Evolutionary conservation across 2,329 filamentous ascomycete genomes (phyloP).

Genomic region (Fusarium anthophilum): DNA sequence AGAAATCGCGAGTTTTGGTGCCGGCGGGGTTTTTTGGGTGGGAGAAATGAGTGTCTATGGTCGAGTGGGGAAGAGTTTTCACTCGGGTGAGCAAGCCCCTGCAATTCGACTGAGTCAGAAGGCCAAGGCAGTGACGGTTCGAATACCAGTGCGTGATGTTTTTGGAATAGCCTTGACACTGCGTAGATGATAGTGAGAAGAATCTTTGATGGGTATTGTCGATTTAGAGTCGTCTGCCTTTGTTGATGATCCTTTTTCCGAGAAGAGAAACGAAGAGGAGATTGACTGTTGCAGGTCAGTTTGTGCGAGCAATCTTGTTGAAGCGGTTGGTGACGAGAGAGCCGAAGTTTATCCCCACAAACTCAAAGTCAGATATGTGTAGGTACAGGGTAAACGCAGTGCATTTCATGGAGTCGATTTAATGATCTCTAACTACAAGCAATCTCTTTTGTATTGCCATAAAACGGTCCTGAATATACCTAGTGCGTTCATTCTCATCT

Average conservation of each 20-base stretch:
- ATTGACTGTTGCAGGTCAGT: neutral
- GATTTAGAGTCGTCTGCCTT: neutral
- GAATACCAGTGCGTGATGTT: slow-evolving; percentile 34
- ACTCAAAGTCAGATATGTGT: neutral
- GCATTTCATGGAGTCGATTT: neutral
- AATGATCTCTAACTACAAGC: too few species aligned
- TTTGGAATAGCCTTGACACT: neutral
- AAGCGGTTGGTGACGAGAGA: neutral
- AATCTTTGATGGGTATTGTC: too few species aligned
- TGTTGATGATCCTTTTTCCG: neutral
- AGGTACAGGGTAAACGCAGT: neutral
- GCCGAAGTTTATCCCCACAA: neutral
- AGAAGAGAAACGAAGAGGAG: neutral
- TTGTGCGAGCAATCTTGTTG: neutral
- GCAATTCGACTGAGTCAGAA: slow-evolving; percentile 30
- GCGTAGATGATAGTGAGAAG: neutral
- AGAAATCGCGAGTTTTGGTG: slow-evolving; percentile 36
- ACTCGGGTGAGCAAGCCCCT: slow-evolving; percentile 10
- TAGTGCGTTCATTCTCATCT: too few species aligned
- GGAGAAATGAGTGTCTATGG: slow-evolving; percentile 34
- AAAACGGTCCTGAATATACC: too few species aligned
- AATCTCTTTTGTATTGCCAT: too few species aligned
- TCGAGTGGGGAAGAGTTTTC: slow-evolving; percentile 45
- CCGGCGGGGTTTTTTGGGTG: slow-evolving; percentile 36
- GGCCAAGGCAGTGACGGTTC: slow-evolving; percentile 38